phyloP scores from a whole-genome alignment of 805 yeast genomes.

The Teunomyces cretensis region DNA sequence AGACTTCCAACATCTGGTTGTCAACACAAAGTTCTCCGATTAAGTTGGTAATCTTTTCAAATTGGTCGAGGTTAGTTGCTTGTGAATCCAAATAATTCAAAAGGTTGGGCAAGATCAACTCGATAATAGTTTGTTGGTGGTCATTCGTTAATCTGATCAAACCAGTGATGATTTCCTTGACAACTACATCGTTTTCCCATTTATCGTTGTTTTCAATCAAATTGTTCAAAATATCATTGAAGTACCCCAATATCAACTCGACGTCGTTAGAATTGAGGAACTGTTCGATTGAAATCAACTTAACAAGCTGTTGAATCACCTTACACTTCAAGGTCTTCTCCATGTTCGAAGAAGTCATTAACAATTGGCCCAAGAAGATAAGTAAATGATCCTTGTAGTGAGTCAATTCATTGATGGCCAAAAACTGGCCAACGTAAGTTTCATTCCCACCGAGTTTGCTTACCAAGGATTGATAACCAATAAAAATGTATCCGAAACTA shows the following conservation, averaged over 20 bases:
- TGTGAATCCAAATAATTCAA: slow-evolving; percentile 35
- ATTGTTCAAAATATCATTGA: slow-evolving; percentile 53
- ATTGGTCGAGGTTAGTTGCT: slow-evolving; percentile 23
- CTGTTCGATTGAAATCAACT: slow-evolving; percentile 48
- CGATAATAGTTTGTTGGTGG: slow-evolving; percentile 48
- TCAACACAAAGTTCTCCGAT: slow-evolving; percentile 36
- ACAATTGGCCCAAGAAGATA: slow-evolving; percentile 63
- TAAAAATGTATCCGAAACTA: slow-evolving; percentile 58
- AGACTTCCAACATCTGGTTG: slow-evolving; percentile 43
- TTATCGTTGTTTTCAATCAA: slow-evolving; percentile 38
- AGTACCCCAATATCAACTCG: slow-evolving; percentile 60
- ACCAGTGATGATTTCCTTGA: slow-evolving; percentile 54
- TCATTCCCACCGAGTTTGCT: slow-evolving; percentile 23
- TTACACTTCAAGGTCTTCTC: slow-evolving; percentile 71
- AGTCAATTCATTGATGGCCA: slow-evolving; percentile 36
- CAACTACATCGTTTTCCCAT: slow-evolving; percentile 48
- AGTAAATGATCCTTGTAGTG: slow-evolving; percentile 65
- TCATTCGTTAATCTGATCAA: slow-evolving; percentile 47
- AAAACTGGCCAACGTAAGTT: slow-evolving; percentile 15
- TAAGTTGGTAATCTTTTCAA: slow-evolving; percentile 17
- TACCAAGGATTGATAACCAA: slow-evolving; percentile 36
- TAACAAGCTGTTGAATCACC: slow-evolving; percentile 63
- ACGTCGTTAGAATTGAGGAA: slow-evolving; percentile 57
- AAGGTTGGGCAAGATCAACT: slow-evolving; percentile 29
- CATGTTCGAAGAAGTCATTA: slow-evolving; percentile 62